Evolutionary conservation across 2,329 filamentous ascomycete genomes (phyloP).

Genomic region (Polytolypa hystricis): DNA sequence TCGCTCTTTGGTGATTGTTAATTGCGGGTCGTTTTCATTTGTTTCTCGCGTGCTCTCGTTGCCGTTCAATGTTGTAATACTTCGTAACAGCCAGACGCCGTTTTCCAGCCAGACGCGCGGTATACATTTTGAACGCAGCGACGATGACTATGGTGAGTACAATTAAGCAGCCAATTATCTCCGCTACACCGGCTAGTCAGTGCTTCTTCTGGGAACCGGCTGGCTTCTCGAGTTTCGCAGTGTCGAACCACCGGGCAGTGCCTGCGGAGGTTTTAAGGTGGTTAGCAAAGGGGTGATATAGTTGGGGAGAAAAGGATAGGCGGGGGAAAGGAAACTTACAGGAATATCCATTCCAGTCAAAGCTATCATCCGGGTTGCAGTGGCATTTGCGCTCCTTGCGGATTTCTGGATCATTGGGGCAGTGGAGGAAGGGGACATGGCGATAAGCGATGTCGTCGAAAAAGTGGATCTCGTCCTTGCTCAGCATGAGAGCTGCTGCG

Average conservation of each 20-base stretch:
- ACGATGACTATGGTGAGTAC: not conserved
- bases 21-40: too few species aligned
- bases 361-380: conserved; percentile 93
- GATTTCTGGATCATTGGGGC: conserved; percentile 78
- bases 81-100: too few species aligned
- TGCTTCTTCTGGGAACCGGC: conserved; percentile 60
- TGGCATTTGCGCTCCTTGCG: conserved; percentile 79
- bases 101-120: too few species aligned
- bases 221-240: conserved; percentile 72
- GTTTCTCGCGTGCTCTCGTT: too few species aligned
- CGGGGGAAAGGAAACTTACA: conserved; percentile 49
- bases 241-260: conserved; percentile 75
- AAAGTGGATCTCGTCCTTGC: conserved; percentile 93
- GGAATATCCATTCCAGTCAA: conserved; percentile 98
- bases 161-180: conserved; percentile 5
- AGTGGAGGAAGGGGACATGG: conserved; percentile 96
- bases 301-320: not conserved
- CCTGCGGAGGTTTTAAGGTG: conserved; percentile 39
- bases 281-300: conserved; percentile 1
- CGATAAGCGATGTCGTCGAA: conserved; percentile 99
- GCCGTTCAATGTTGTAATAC: too few species aligned
- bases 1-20: too few species aligned
- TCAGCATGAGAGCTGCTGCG: conserved; percentile 72
- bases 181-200: conserved; percentile 22
- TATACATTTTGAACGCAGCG: conserved; percentile 1